Evolutionary conservation across 371 early-diverging fungal species (phyloP).

Genomic region (Dichotomocladium elegans): DNA sequence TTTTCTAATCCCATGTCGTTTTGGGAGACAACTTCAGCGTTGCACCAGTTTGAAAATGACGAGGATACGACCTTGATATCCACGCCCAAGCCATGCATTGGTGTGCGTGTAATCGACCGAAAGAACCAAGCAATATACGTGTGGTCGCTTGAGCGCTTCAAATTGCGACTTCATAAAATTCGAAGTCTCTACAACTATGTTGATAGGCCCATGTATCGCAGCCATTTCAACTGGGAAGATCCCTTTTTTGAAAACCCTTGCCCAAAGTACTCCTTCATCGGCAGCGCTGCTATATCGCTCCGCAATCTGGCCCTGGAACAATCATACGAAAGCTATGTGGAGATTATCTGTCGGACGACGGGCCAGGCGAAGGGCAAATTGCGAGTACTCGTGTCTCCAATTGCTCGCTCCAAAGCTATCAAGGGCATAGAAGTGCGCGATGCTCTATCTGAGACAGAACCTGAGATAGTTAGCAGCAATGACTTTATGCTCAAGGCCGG

Average conservation of each 20-base stretch:
- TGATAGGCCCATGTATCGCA: constrained; percentile 65
- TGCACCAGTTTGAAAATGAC: constrained; percentile 53
- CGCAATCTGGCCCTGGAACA: constrained; percentile 46
- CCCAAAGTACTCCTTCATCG: constrained; percentile 65
- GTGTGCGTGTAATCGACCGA: constrained; percentile 66
- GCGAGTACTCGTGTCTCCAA: constrained; percentile 44
- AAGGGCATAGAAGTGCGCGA: not conserved
- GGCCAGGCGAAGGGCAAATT: constrained; percentile 49
- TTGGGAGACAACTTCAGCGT: constrained; percentile 57
- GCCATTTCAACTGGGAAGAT: constrained; percentile 68
- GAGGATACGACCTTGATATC: constrained; percentile 46
- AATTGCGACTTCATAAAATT: constrained; percentile 67
- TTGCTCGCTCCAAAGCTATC: constrained; percentile 32
- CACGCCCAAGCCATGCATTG: constrained; percentile 50
- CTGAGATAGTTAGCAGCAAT: not conserved
- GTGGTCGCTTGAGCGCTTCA: constrained; percentile 72
- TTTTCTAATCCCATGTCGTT: constrained; percentile 49
- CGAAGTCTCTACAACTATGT: constrained; percentile 65
- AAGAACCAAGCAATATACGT: constrained; percentile 64
- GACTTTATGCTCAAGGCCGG: constrained; percentile 30
- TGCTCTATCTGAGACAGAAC: constrained; percentile 1
- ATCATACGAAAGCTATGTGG: constrained; percentile 49
- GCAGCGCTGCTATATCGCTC: constrained; percentile 53
- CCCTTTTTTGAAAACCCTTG: constrained; percentile 63
- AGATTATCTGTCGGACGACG: constrained; percentile 55